Percentiles rank a stretch among this genome's conserved stretches.
phyloP scores from a whole-genome alignment of 2,329 filamentous ascomycete species.

The Penicillium palitans region DNA sequence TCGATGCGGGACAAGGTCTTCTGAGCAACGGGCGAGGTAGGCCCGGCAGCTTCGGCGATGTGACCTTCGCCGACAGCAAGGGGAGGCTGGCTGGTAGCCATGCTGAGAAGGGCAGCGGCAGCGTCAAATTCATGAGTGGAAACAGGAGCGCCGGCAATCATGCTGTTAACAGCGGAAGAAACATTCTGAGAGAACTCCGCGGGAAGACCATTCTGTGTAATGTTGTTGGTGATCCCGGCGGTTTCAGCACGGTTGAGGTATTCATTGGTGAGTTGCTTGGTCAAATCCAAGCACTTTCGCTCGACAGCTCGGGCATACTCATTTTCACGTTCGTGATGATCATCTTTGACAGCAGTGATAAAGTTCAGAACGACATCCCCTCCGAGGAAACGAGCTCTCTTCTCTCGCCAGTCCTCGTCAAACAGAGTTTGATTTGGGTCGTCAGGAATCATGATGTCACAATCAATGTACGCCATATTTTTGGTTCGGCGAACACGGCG shows the following conservation, averaged over 20 bases:
- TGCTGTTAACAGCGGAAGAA: constrained; percentile 5
- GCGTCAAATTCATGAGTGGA: constrained; percentile 15
- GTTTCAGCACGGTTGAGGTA: constrained; percentile 5
- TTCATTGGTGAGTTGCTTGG: constrained; percentile 13
- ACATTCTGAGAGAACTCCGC: constrained; percentile 3
- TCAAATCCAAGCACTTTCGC: constrained; percentile 11
- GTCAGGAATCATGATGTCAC: constrained; percentile 19
- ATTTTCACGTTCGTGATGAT: constrained; percentile 3
- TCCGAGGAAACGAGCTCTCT: constrained; percentile 14
- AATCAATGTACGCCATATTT: constrained; percentile 15
- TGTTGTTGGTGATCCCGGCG: not conserved
- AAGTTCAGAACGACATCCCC: constrained; percentile 24
- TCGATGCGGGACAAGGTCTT: constrained; percentile 8
- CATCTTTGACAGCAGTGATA: constrained; percentile 18
- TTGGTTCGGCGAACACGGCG: constrained; percentile 38
- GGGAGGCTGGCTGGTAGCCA: constrained; percentile 3
- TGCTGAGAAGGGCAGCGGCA: constrained; percentile 16
- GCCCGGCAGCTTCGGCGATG: not conserved
- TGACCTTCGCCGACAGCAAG: constrained; percentile 3
- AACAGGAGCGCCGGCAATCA: constrained; percentile 6
- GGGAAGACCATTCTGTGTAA: not conserved
- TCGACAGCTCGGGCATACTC: constrained; percentile 12
- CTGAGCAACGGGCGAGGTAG: not conserved
- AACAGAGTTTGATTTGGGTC: constrained; percentile 18
- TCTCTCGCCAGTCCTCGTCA: constrained; percentile 23